Evolutionary conservation across 495 filamentous ascomycete genomes (phyloP).

Genomic region (Viridothelium virens): DNA sequence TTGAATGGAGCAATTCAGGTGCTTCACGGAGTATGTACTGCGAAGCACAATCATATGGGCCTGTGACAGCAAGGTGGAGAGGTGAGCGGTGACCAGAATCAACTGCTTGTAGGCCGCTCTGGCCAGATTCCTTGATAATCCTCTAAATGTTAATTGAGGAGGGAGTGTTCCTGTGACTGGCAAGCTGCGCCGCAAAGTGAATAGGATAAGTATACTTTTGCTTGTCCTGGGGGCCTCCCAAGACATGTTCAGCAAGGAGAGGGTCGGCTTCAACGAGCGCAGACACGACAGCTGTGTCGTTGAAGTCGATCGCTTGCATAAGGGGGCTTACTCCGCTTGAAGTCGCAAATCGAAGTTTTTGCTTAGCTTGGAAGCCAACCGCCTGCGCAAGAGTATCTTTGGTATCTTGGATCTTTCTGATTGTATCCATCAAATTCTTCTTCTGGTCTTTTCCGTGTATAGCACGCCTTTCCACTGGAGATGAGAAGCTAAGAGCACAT

Average conservation of each 20-base stretch:
- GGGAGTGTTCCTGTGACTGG: not conserved
- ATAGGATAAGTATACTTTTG: not conserved
- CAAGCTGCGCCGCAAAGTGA: not conserved
- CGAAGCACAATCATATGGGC: not conserved
- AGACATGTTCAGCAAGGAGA: not conserved
- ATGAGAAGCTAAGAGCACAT: not conserved
- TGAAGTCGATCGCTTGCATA: not conserved
- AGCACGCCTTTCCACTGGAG: not conserved
- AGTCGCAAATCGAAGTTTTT: not conserved
- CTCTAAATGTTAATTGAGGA: not conserved
- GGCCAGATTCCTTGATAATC: not conserved
- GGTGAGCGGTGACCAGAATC: not conserved
- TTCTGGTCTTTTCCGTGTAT: not conserved
- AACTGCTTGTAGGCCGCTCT: not conserved
- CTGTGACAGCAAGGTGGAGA: not conserved
- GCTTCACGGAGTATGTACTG: not conserved
- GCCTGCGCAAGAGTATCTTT: not conserved
- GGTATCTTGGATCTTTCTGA: not conserved
- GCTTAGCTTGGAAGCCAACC: not conserved
- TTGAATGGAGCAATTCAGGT: not conserved
- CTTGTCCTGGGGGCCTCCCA: not conserved
- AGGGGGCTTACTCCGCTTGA: not conserved
- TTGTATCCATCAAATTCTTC: not conserved
- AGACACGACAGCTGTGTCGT: not conserved
- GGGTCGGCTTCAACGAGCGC: not conserved